These are phyloP conservation scores for Spergularia bocconei DNA, from an alignment of 148 eudicot species.

Conservation along the genomic window DNA sequence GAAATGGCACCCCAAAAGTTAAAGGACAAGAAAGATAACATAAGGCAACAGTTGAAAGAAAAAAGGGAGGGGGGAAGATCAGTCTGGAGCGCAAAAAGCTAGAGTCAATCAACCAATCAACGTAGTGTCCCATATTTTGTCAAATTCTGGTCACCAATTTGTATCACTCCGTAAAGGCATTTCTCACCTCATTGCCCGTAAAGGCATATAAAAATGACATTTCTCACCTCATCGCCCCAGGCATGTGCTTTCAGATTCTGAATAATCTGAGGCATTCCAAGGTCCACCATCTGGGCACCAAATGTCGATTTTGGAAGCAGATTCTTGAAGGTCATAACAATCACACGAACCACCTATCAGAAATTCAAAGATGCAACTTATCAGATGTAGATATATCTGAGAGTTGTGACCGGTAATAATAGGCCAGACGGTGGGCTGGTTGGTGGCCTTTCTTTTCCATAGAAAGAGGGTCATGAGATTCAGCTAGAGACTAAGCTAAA, in stretches of 20 bases:
- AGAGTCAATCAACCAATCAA: background rate
- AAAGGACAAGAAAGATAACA: background rate
- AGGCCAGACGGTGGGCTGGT: background rate
- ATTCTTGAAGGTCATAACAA: conserved; percentile 78
- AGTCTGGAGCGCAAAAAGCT: background rate
- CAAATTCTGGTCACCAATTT: background rate
- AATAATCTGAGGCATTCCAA: conserved; percentile 74
- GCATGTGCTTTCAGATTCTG: conserved; percentile 93
- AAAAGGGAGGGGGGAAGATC: background rate
- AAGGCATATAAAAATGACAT: background rate
- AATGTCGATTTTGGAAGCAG: conserved; percentile 77
- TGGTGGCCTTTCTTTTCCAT: background rate
- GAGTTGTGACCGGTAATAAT: background rate
- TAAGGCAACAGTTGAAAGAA: background rate
- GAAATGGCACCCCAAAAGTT: background rate
- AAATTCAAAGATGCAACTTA: conserved; percentile 11
- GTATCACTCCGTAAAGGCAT: background rate
- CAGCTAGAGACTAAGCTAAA: background rate
- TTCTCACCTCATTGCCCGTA: conserved; percentile 96
- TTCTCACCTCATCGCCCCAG: conserved; percentile 95
- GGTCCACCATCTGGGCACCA: conserved; percentile 90
- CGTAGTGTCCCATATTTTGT: background rate
- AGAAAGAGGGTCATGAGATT: background rate
- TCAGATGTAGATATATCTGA: background rate
- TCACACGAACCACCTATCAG: conserved; percentile 76